A percentile compares a stretch with the other conserved stretches of the same genome.
Conservation (phyloP, 2,329 filamentous ascomycete species). For the Dothistroma septosporum region DNA sequence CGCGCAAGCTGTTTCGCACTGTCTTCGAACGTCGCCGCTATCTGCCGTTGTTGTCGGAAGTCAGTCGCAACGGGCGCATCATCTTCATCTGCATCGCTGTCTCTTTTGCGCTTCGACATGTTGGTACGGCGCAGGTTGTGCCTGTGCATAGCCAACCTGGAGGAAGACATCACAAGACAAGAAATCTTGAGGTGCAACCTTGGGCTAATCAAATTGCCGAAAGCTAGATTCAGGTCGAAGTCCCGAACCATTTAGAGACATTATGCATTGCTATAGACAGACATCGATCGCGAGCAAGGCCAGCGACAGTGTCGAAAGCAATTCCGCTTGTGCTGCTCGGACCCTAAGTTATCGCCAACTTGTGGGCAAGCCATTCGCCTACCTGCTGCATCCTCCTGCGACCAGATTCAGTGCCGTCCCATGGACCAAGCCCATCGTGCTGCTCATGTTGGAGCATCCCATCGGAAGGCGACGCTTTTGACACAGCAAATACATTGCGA, state of each 20-base stretch:
- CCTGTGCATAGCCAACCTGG: neutral
- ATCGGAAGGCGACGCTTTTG: slow-evolving; percentile 15
- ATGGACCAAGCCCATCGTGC: slow-evolving; percentile 21
- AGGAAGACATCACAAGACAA: neutral
- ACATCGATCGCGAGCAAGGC: no score
- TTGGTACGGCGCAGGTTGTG: neutral
- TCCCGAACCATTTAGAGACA: no score
- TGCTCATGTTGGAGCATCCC: slow-evolving; percentile 37
- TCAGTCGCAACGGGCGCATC: slow-evolving; percentile 28
- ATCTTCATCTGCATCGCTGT: slow-evolving; percentile 20
- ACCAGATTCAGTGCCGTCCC: slow-evolving; percentile 21
- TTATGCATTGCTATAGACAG: no score
- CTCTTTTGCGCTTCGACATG: slow-evolving; percentile 31
- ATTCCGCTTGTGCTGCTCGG: neutral
- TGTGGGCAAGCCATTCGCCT: slow-evolving; percentile 19
- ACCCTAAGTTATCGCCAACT: neutral
- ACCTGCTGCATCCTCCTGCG: slow-evolving; percentile 18
- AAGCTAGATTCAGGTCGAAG: neutral
- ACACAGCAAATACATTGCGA: slow-evolving; percentile 4
- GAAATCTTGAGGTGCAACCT: neutral
- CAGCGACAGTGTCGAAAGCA: neutral
- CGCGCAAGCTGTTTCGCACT: slow-evolving; percentile 59
- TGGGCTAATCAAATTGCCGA: neutral
- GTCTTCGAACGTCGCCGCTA: slow-evolving; percentile 30
- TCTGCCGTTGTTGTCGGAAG: slow-evolving; percentile 20